Base-by-base conservation (phyloP, 202 grass and related monocot genomes). In the Setaria italica region DNA sequence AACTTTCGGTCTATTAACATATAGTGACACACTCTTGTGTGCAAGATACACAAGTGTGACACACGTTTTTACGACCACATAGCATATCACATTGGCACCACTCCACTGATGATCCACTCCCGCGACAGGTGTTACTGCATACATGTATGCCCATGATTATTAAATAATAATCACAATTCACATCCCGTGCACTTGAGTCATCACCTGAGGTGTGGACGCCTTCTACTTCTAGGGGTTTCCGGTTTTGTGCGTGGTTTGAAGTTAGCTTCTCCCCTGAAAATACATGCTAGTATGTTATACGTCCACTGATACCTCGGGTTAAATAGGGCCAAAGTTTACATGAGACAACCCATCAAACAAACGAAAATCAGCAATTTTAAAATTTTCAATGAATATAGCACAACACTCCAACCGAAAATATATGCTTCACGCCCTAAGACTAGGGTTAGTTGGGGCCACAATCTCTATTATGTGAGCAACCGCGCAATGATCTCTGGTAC, bases 1-100 rank as follows among this genome's bases (percentile, higher is more conserved):
- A 77, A 47, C 78, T 82, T 80, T 72, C 9, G 66, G 88, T 72
- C n/a, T 2, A 54, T 11, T 19, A 30, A 30, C 11, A 37, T 4
- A 53, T 54, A 56, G 6, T 66, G 3, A 21, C 34, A 17, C 55
- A 63, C 59, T 19, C 21, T 17, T 62, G 12, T 21, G 8, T 6
- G 53, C 2, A 54, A 37, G 62, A 21, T 8, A 49, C 2, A 14
- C 15, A 56, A 37, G n/a, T 3, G 3, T 3, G 33, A 66, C 12
- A 66, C 12, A 74, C 14, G 43, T 20, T 33, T 49, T 12, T 42
- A 1, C n/a, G 1, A 60, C n/a, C 29, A 60, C 57, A 29, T 59
- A 59, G 5, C 20, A 59, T 59, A 17, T 7, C 53, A 55, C 19
- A 54, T 17, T 21, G 19, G 20, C 56, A 58, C 49, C 0, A 48